Percentiles rank a stretch among this genome's conserved stretches.
phyloP scores from a whole-genome alignment of 2,329 filamentous ascomycete genomes.

The Aplosporella prunicola region DNA sequence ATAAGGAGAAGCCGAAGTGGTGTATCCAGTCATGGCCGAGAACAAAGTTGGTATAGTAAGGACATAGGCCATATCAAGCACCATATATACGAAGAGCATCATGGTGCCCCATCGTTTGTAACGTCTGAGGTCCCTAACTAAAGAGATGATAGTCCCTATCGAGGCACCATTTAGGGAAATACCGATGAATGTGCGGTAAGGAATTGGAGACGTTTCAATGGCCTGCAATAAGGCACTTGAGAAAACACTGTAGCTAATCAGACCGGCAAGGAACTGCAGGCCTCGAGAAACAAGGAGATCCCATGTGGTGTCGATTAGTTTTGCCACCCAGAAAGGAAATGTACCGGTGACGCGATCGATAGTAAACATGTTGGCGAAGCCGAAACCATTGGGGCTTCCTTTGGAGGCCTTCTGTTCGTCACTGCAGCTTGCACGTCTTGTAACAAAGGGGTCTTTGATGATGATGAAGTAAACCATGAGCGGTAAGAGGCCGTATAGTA shows the following conservation, averaged over 20 bases:
- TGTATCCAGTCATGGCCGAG: constrained; percentile 31
- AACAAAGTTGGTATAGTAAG: constrained; percentile 24
- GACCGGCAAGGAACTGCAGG: constrained; percentile 23
- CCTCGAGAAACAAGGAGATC: constrained; percentile 25
- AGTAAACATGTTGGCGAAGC: constrained; percentile 17
- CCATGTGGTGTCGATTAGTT: constrained; percentile 27
- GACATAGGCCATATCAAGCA: constrained; percentile 22
- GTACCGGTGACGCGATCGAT: constrained; percentile 19
- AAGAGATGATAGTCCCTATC: constrained; percentile 17
- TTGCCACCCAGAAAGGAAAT: constrained; percentile 23
- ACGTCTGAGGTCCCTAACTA: constrained; percentile 19
- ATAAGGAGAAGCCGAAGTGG: constrained; percentile 14
- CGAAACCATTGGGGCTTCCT: not conserved
- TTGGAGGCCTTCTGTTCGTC: not conserved
- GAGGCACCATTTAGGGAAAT: constrained; percentile 22
- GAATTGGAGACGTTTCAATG: constrained; percentile 26
- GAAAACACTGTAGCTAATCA: constrained; percentile 24
- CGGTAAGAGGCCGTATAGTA: constrained; percentile 1
- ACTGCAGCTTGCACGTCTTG: not conserved
- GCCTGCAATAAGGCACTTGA: constrained; percentile 23
- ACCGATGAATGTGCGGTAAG: constrained; percentile 26
- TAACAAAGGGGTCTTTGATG: not conserved
- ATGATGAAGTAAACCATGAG: constrained; percentile 1
- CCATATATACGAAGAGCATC: constrained; percentile 25
- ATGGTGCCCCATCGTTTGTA: constrained; percentile 17